Evolutionary conservation across 176 grass and related monocot genomes (phyloP), one percentile per base, ranked within the genome.

Genomic region (Chrysopogon serrulatus): DNA sequence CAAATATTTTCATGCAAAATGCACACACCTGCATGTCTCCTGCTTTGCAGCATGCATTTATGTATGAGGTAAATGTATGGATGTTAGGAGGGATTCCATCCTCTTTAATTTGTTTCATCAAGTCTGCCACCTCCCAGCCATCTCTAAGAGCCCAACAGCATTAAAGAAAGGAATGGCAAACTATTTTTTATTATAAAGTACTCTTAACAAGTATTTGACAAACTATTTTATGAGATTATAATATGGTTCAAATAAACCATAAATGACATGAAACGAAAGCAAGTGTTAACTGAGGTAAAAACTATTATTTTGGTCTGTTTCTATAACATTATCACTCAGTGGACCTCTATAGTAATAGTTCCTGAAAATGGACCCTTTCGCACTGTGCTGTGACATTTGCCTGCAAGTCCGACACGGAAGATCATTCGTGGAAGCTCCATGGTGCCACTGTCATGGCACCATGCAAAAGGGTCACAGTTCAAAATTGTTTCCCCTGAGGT

Each of bases 51-150:
- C 91, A 93, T 77, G 96, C 93, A 90, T 96, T 98, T 83, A 98
- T 95, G 51, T 92, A 95, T 62, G 93, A 98, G 13, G 93, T 99
- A 69, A 94, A 99, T 71, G 93, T 94, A 92, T 94, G 93, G 73
- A 99, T 94, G 86, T 96, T 90, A 76, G 93, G 90, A 62, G 68
- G 63, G 76, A 94, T 90, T 53, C 91, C 93, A 81, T 96, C 93
- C 65, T 94, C 68, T 86, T 99, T 94, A 93, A 94, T 99, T 71
- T 96, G 91, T 71, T 96, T 92, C 86, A 99, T 89, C 41, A 99
- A 88, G 87, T 99, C 91, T 13, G 76, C 57, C 35, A 91, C 91
- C 85, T 96, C 93, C 96, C 93, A 99, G 84, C 94, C 96, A 90
- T 99, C 93, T 85, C 96, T 98, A 80, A 86, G 73, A 69, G 93